phyloP scores from a whole-genome alignment of 306 rosid species.

The Lathyrus sativus region DNA sequence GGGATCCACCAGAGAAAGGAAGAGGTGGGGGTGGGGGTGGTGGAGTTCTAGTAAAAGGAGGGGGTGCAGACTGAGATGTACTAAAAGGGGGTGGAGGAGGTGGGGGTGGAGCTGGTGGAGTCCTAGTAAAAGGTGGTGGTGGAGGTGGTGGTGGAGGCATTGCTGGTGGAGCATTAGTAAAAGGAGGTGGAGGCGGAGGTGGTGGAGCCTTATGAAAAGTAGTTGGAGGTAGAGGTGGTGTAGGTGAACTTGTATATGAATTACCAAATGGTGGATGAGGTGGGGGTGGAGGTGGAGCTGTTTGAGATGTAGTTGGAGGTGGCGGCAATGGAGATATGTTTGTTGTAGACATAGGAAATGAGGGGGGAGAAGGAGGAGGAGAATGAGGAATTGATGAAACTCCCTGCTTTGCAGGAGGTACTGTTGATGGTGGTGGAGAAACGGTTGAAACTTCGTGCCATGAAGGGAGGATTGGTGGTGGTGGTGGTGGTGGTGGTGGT shows the following conservation, averaged over 20 bases:
- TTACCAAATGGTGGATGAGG: constrained; percentile 38
- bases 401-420: constrained; percentile 29
- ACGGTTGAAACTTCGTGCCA: constrained; percentile 27
- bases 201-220: constrained; percentile 30
- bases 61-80: constrained; percentile 22
- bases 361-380: constrained; percentile 13
- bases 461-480: constrained; percentile 29
- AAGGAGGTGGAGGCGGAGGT: constrained; percentile 36
- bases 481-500: constrained; percentile 44
- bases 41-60: constrained; percentile 31
- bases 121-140: not conserved
- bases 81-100: constrained; percentile 49
- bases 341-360: not conserved
- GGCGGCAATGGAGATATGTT: constrained; percentile 27
- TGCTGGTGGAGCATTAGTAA: constrained; percentile 28
- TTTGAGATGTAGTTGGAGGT: constrained; percentile 30
- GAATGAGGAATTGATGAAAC: constrained; percentile 26
- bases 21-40: constrained; percentile 37
- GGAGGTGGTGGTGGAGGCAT: constrained; percentile 33
- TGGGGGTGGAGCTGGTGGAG: constrained; percentile 45
- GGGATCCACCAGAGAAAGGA: constrained; percentile 7
- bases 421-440: constrained; percentile 8
- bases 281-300: constrained; percentile 39
- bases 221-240: constrained; percentile 36
- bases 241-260: constrained; percentile 26